These are phyloP conservation scores for Fonsecaea pugnacius DNA, from an alignment of 2,329 filamentous ascomycete genomes.

Conservation along the genomic window DNA sequence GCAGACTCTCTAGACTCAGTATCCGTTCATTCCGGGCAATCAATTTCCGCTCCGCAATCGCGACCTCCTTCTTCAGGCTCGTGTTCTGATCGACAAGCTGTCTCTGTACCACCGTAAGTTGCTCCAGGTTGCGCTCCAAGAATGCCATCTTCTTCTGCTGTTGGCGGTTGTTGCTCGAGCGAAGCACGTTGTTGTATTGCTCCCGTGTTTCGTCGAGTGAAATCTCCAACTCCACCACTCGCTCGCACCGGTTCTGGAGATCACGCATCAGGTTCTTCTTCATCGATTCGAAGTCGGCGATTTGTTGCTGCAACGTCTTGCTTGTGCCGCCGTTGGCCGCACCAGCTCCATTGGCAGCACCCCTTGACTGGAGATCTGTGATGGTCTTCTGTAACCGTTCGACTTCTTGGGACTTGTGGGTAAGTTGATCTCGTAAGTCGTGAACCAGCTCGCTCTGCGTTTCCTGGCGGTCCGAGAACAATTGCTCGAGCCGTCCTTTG, in stretches of 20 bases:
- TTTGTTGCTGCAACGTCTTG: slow-evolving; percentile 96
- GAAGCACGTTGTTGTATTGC: slow-evolving; percentile 98
- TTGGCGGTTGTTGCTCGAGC: slow-evolving; percentile 94
- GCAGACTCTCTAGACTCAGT: slow-evolving; percentile 83
- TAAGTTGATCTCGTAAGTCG: slow-evolving; percentile 75
- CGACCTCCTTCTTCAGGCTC: slow-evolving; percentile 97
- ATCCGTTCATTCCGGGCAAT: slow-evolving; percentile 97
- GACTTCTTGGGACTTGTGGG: slow-evolving; percentile 79
- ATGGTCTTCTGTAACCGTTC: slow-evolving; percentile 78
- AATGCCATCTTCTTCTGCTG: slow-evolving; percentile 99
- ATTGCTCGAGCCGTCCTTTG: slow-evolving; percentile 76
- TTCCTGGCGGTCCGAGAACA: slow-evolving; percentile 75
- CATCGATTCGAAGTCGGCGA: slow-evolving; percentile 98
- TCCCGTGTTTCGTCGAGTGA: slow-evolving; percentile 95
- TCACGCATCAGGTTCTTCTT: slow-evolving; percentile 99
- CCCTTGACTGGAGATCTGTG: slow-evolving; percentile 74
- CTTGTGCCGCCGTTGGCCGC: slow-evolving; percentile 70
- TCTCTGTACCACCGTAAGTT: slow-evolving; percentile 94
- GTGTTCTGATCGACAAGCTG: slow-evolving; percentile 98
- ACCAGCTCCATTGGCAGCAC: slow-evolving; percentile 51
- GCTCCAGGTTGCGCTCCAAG: slow-evolving; percentile 95
- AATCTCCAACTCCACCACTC: slow-evolving; percentile 97
- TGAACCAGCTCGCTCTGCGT: slow-evolving; percentile 74
- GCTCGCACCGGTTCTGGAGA: slow-evolving; percentile 95
- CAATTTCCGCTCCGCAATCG: slow-evolving; percentile 95